These are phyloP conservation scores for Agroathelia rolfsii DNA, from an alignment of 1,284 basidiomycete species.

Conservation along the genomic window DNA sequence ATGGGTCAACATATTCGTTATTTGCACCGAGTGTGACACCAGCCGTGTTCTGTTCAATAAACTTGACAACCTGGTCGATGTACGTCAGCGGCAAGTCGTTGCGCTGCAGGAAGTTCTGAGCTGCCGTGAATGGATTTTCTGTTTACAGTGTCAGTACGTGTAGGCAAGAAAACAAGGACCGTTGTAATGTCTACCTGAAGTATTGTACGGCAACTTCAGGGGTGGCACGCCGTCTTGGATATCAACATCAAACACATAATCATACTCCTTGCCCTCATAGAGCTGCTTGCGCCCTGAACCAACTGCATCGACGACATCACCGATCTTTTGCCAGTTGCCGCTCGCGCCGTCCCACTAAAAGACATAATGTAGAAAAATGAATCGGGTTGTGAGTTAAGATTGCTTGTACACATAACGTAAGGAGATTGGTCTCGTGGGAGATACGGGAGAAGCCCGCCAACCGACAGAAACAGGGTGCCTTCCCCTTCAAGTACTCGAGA, in stretches of 20 bases:
- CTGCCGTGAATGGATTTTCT: conserved; percentile 92
- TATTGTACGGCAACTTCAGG: conserved; percentile 92
- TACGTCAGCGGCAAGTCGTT: conserved; percentile 83
- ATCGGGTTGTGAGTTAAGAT: too few relatives aligned
- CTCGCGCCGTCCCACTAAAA: conserved; percentile 68
- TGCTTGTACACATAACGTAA: too few relatives aligned
- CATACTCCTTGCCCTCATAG: conserved; percentile 89
- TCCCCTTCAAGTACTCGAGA: too few relatives aligned
- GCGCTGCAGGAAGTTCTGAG: conserved; percentile 78
- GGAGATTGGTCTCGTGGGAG: too few relatives aligned
- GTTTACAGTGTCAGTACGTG: conserved; percentile 7
- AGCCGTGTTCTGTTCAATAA: conserved; percentile 88
- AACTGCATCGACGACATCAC: conserved; percentile 92
- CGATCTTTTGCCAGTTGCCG: conserved; percentile 83
- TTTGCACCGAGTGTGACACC: conserved; percentile 61
- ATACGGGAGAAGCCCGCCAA: too few relatives aligned
- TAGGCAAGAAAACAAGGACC: conserved; percentile 6
- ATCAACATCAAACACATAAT: conserved; percentile 98
- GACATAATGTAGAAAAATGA: too few relatives aligned
- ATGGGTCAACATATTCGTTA: conserved; percentile 77
- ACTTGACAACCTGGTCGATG: conserved; percentile 85
- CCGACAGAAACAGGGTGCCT: too few relatives aligned
- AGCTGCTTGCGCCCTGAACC: conserved; percentile 82
- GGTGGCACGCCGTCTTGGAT: conserved; percentile 89
- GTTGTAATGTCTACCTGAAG: conserved; percentile 42